phyloP scores from a whole-genome alignment of 306 rosid genomes.

The Trifolium pratense region DNA sequence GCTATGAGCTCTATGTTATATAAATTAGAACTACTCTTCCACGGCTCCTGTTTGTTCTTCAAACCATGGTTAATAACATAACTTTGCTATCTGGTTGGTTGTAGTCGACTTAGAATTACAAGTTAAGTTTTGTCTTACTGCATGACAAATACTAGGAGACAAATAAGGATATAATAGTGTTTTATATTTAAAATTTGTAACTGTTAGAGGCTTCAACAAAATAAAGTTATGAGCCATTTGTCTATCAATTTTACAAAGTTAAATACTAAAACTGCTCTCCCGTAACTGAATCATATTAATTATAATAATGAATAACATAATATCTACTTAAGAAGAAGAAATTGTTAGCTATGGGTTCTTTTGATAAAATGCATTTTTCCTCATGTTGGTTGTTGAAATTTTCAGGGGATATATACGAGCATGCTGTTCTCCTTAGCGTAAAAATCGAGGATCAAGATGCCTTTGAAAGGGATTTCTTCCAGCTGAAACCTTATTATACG shows the following conservation, averaged over 20 bases:
- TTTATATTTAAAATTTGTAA: constrained; percentile 9
- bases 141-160: neutral
- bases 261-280: neutral
- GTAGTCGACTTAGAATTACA: neutral
- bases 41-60: constrained; percentile 6
- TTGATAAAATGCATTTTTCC: constrained; percentile 7
- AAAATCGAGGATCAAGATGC: constrained; percentile 94
- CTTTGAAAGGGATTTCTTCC: constrained; percentile 94
- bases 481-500: constrained; percentile 89
- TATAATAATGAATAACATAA: constrained; percentile 4
- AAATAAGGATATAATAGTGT: neutral
- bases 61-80: neutral
- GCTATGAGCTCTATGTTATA: constrained; percentile 19
- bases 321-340: neutral
- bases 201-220: neutral
- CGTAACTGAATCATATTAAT: constrained; percentile 11
- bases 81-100: constrained; percentile 12
- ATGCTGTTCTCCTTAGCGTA: constrained; percentile 90
- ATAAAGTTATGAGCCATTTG: constrained; percentile 3
- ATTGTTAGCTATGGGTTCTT: neutral
- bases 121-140: neutral
- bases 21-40: constrained; percentile 7
- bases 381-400: constrained; percentile 41
- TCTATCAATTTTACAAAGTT: constrained; percentile 3
- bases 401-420: constrained; percentile 96